phyloP scores from a whole-genome alignment of 306 rosid genomes.

The Calophaca sinica region DNA sequence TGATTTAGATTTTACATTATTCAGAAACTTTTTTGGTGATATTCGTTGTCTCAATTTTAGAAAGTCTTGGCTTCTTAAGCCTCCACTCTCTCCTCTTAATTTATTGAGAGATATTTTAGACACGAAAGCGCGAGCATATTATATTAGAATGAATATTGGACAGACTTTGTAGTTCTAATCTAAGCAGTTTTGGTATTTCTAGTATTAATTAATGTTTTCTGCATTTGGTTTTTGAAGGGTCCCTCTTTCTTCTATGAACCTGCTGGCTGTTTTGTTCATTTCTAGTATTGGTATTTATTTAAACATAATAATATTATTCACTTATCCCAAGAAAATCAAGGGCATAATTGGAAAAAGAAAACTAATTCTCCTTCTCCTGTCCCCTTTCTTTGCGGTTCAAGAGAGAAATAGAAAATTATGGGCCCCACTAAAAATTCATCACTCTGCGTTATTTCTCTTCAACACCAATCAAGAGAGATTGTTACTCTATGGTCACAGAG shows the following conservation, averaged over 20 bases:
- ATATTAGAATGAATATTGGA: slow-evolving; percentile 36
- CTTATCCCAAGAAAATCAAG: too few species aligned
- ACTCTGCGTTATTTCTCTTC: too few species aligned
- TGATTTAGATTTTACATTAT: slow-evolving; percentile 24
- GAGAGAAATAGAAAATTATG: too few species aligned
- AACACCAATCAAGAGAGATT: too few species aligned
- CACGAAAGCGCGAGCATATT: slow-evolving; percentile 20
- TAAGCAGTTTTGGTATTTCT: slow-evolving; percentile 42
- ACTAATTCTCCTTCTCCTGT: too few species aligned
- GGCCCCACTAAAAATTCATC: too few species aligned
- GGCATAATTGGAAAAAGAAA: too few species aligned
- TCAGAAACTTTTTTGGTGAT: slow-evolving; percentile 29
- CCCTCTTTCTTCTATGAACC: slow-evolving; percentile 29
- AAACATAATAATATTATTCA: too few species aligned
- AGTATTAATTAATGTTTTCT: slow-evolving; percentile 7
- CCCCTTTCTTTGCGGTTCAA: too few species aligned
- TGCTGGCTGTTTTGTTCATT: slow-evolving; percentile 16
- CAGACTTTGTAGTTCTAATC: slow-evolving; percentile 23
- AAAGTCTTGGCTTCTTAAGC: slow-evolving; percentile 27
- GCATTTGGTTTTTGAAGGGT: slow-evolving; percentile 19
- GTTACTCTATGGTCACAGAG: too few species aligned
- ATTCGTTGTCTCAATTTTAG: slow-evolving; percentile 33
- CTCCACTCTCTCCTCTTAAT: neutral
- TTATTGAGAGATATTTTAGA: slow-evolving; percentile 39
- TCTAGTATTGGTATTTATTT: too few species aligned